These are phyloP conservation scores for Didymosphaeria variabile DNA, from an alignment of 2,329 filamentous ascomycete species.

Conservation along the genomic window DNA sequence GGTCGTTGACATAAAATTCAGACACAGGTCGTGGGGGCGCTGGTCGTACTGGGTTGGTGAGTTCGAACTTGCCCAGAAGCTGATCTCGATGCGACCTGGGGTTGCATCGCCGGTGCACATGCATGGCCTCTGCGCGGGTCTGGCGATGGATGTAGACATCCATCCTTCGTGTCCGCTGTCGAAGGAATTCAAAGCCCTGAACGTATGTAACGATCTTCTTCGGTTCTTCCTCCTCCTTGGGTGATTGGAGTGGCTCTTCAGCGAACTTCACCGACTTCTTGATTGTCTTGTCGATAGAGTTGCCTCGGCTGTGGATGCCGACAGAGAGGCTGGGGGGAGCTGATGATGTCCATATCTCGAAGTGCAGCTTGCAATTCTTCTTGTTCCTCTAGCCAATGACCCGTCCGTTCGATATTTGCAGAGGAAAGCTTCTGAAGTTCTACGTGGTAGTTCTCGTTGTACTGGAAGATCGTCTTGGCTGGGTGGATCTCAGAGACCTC, in stretches of 20 bases:
- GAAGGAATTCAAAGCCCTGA: conserved; percentile 81
- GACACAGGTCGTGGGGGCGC: conserved; percentile 56
- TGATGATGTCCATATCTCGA: conserved; percentile 59
- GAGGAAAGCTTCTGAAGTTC: conserved; percentile 76
- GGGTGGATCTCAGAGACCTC: conserved; percentile 66
- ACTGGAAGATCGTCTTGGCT: conserved; percentile 73
- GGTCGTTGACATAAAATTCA: conserved; percentile 57
- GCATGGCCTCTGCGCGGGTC: conserved; percentile 86
- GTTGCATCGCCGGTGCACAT: conserved; percentile 80
- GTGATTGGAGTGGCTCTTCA: conserved; percentile 36
- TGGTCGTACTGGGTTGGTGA: conserved; percentile 62
- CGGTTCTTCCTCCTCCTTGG: conserved; percentile 36
- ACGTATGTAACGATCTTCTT: conserved; percentile 80
- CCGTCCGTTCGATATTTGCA: conserved; percentile 83
- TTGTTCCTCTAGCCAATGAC: conserved; percentile 86
- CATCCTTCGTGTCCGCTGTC: conserved; percentile 69
- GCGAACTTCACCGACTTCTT: conserved; percentile 84
- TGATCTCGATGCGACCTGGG: conserved; percentile 78
- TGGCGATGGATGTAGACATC: conserved; percentile 89
- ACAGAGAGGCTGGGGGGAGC: conserved; percentile 54
- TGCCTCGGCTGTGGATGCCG: conserved; percentile 44
- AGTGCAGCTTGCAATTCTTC: conserved; percentile 77
- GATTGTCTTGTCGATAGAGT: conserved; percentile 51
- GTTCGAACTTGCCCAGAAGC: conserved; percentile 84
- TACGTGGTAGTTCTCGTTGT: conserved; percentile 77